Conservation (phyloP, 2,329 filamentous ascomycete species). For the Colletotrichum tofieldiae region DNA sequence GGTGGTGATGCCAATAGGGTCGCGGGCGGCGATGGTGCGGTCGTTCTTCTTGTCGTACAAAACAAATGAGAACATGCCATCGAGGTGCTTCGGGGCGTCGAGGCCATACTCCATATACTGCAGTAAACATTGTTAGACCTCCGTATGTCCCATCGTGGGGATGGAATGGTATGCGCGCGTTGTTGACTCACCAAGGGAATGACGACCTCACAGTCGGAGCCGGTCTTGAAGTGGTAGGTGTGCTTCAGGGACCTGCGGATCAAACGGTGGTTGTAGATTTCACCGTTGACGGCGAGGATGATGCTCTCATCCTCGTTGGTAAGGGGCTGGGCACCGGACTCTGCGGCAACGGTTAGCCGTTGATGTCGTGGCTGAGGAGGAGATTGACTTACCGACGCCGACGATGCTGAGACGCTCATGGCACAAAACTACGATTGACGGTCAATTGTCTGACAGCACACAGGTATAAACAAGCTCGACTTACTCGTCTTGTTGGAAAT, state of each 20-base stretch:
- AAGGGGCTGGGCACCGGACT: constrained; percentile 95
- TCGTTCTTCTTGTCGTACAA: constrained; percentile 96
- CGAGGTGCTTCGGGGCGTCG: constrained; percentile 92
- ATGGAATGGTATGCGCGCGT: background rate
- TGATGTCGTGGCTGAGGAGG: constrained; percentile 2
- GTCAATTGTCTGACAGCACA: constrained; percentile 47
- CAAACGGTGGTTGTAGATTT: constrained; percentile 99
- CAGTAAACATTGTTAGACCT: constrained; percentile 5
- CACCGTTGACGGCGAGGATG: constrained; percentile 96
- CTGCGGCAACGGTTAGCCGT: constrained; percentile 61
- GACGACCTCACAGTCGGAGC: constrained; percentile 98
- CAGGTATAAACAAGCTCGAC: constrained; percentile 49
- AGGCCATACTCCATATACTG: constrained; percentile 94
- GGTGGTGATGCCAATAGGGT: constrained; percentile 97
- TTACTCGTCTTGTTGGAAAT: constrained; percentile 92
- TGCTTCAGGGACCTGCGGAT: constrained; percentile 89
- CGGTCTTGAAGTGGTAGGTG: constrained; percentile 97
- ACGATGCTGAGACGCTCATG: constrained; percentile 99
- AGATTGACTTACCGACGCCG: constrained; percentile 82
- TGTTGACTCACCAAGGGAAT: constrained; percentile 85
- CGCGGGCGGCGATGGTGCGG: constrained; percentile 92
- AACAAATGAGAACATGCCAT: constrained; percentile 99
- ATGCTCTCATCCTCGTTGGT: constrained; percentile 92
- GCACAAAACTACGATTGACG: constrained; percentile 79
- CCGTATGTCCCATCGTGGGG: constrained; percentile 12